These are phyloP conservation scores for Ophiobolus disseminans DNA, from an alignment of 2,329 filamentous ascomycete genomes.

Conservation along the genomic window DNA sequence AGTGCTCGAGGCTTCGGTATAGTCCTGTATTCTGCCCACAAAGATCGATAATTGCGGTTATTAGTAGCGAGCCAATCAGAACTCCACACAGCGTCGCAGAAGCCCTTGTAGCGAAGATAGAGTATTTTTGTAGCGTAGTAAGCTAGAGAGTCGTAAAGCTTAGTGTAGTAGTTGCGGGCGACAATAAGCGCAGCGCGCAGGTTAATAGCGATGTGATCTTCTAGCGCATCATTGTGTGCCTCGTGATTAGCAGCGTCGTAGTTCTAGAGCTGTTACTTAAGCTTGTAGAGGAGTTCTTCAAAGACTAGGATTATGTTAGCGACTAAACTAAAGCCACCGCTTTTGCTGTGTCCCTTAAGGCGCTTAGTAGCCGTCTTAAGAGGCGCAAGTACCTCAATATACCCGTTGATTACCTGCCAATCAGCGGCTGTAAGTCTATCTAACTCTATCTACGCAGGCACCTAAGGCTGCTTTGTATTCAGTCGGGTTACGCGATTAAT, in stretches of 20 bases:
- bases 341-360: not conserved
- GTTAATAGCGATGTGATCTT: not conserved
- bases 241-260: not conserved
- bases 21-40: conserved; percentile 6
- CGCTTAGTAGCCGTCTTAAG: not conserved
- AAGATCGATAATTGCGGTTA: not conserved
- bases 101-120: conserved; percentile 5
- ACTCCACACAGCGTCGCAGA: conserved; percentile 2
- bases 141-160: conserved; percentile 5
- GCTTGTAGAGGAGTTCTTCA: not conserved
- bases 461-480: not conserved
- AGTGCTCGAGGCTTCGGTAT: not conserved
- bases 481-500: not conserved
- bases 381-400: not conserved
- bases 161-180: conserved; percentile 6
- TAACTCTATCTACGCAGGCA: not conserved
- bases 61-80: conserved; percentile 1
- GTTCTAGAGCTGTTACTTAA: not conserved
- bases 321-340: not conserved
- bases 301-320: conserved; percentile 6
- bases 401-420: conserved; percentile 4
- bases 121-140: conserved; percentile 13
- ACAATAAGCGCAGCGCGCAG: too few species aligned
- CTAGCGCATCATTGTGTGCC: not conserved
- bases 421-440: not conserved